Evolutionary conservation across 352 stramenopile species (phyloP), one percentile per base, ranked within the genome.

Genomic region (Phytophthora melonis): DNA sequence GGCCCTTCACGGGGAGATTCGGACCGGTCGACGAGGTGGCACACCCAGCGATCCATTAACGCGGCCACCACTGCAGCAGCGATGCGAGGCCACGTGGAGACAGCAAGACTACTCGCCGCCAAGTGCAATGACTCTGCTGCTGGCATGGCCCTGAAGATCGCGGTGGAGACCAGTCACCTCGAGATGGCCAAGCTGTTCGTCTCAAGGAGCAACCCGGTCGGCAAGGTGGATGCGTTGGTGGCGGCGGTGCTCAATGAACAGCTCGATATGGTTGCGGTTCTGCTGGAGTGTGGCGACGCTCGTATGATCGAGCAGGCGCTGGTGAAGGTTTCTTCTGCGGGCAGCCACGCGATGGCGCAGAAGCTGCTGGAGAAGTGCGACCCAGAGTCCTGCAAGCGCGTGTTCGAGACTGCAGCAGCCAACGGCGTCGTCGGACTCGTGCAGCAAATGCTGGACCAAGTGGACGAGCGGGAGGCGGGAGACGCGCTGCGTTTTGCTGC

Each of bases 221-320:
- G 58, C 3, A 45, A 41, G 34, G 58, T 68, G 1, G 21, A 72
- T 9, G 66, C 66, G 0, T 52, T 72, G 39, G 66, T 72, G 8
- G 36, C 58, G n/a, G 66, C 66, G 5, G 66, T 63, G 8, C 16
- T 34, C 9, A 43, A 43, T 13, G 58, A 68, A 3, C 57, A 68
- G 1, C 7, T 34, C n/a, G 49, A 68, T 9, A 72, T 72, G 49
- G 50, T 63, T 2, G 32, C 11, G 18, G 19, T 30, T 18, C 32
- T 72, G 25, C 50, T 72, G 5, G 49, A 61, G 19, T 5, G 53
- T 30, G 58, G 66, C 2, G 58, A 68, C 16, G 8, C 56, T 13
- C 58, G 58, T 3, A 68, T 63, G 59, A 47, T 72, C 7, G 66
- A 72, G 58, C 66, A 72, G 32, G 66, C 66, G 11, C 19, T 72